Base-by-base conservation (phyloP, 208 protist species). In the Trypanosoma theileri region DNA sequence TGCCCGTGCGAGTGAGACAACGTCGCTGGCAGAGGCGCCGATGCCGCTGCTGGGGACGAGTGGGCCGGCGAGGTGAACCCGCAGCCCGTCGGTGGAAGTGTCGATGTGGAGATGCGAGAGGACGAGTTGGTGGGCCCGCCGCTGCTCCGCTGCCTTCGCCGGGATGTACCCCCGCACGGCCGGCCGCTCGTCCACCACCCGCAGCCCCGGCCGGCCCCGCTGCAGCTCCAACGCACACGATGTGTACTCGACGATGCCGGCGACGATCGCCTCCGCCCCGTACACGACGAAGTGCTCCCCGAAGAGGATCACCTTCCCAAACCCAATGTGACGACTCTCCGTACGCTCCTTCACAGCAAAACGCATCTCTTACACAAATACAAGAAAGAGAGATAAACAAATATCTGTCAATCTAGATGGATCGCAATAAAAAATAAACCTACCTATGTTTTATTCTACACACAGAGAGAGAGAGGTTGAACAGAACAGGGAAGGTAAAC, bases 211-310 rank as follows among this genome's bases (percentile, higher is more conserved):
- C 40, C 67, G 40, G n/a, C 79, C 78, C 10, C 24, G 48, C 16
- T 58, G 66, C 1, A 81, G 24, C 67, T 88, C 74, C 11, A 95
- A 60, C 6, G 24, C 41, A 66, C 89, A 95, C 26, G 85, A 72
- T 3, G 89, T 95, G 75, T 91, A 95, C 77, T 92, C 86, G 41
- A 69, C 75, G 58, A 95, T 81, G 45, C 85, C 86, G 9, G 87
- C 86, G 17, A 94, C 91, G 50, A 97, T 66, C 6, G 90, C 89
- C 14, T 86, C 79, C 13, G 80, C 77, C 24, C 88, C 91, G 69
- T 98, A 79, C 17, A 98, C 94, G 21, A 98, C 94, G 52, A 96
- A 87, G 73, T 98, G 94, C 75, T 98, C 94, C 12, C 94, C 94
- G 51, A 98, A 98, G 2, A 98, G 75, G 65, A 98, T 97, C 12